These are phyloP conservation scores for Chlorella sp. DNA, from an alignment of 139 green algal species.

Conservation along the genomic window DNA sequence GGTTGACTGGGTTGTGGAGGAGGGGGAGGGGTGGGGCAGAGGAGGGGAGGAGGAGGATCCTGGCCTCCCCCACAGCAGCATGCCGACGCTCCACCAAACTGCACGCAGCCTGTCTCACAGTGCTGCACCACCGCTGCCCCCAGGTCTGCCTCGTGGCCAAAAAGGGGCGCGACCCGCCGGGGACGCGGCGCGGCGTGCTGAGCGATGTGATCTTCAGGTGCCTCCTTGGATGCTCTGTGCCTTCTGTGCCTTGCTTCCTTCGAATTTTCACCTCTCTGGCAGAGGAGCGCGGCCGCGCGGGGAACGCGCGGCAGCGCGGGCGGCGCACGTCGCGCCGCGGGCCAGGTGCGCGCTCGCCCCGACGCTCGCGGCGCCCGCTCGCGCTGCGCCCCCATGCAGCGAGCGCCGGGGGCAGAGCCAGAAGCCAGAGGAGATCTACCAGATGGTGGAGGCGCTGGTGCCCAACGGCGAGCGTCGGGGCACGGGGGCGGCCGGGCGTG, in stretches of 20 bases:
- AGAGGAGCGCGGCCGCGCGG: background rate
- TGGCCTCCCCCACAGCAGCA: no score
- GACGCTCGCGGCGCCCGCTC: no score
- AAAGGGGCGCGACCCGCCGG: slow-evolving; percentile 57
- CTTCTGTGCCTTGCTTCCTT: background rate
- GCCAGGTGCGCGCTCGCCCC: background rate
- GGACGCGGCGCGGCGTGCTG: slow-evolving; percentile 44
- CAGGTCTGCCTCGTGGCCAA: slow-evolving; percentile 83
- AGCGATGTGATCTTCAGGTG: slow-evolving; percentile 83
- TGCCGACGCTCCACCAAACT: no score
- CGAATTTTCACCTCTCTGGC: background rate
- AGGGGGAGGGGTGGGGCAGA: no score
- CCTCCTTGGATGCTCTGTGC: background rate
- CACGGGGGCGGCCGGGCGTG: no score
- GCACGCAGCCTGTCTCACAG: no score
- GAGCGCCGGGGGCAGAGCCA: slow-evolving; percentile 92
- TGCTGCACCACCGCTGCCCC: no score
- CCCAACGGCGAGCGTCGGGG: slow-evolving; percentile 56
- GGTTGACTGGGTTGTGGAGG: no score
- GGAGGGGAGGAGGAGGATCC: no score
- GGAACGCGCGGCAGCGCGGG: background rate
- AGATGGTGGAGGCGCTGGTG: slow-evolving; percentile 91
- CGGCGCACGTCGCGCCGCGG: background rate
- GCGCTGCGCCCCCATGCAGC: slow-evolving; percentile 9
- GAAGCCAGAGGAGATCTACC: slow-evolving; percentile 97